phyloP scores from a whole-genome alignment of 495 filamentous ascomycete species.

The Hapsidospora chrysogenum region DNA sequence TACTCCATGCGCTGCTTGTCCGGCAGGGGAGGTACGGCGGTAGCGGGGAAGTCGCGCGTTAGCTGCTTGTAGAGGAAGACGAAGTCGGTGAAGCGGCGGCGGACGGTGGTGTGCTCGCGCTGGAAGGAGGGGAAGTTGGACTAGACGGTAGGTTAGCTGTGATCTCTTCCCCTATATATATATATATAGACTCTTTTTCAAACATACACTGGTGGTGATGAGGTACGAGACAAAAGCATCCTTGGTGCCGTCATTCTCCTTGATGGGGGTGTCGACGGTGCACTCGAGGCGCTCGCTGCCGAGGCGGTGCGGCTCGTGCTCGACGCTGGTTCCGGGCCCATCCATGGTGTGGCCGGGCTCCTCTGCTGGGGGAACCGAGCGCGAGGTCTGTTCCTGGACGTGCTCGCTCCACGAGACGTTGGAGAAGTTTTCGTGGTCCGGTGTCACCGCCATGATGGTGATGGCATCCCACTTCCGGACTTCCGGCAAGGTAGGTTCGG shows the following conservation, averaged over 20 bases:
- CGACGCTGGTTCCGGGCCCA: conserved; percentile 5
- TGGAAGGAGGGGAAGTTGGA: conserved; percentile 89
- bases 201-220: conserved; percentile 71
- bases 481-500: background rate
- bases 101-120: conserved; percentile 54
- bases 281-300: conserved; percentile 73
- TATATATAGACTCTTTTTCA: too few relatives aligned
- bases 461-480: background rate
- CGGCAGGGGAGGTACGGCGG: conserved; percentile 84
- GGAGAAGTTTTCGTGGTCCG: conserved; percentile 34
- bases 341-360: conserved; percentile 7
- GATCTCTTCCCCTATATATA: too few relatives aligned
- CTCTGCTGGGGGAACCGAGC: conserved; percentile 4
- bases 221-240: conserved; percentile 92
- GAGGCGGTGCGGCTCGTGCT: conserved; percentile 28
- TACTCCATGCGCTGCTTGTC: conserved; percentile 99
- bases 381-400: conserved; percentile 1
- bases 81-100: conserved; percentile 92
- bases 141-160: conserved; percentile 22
- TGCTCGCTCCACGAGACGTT: conserved; percentile 31
- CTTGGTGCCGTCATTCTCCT: conserved; percentile 94
- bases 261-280: conserved; percentile 61
- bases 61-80: conserved; percentile 90
- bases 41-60: conserved; percentile 69
- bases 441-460: conserved; percentile 22